Evolutionary conservation across 306 rosid species (phyloP), one percentile per base, ranked within the genome.

Genomic region (Oemleria cerasiformis): DNA sequence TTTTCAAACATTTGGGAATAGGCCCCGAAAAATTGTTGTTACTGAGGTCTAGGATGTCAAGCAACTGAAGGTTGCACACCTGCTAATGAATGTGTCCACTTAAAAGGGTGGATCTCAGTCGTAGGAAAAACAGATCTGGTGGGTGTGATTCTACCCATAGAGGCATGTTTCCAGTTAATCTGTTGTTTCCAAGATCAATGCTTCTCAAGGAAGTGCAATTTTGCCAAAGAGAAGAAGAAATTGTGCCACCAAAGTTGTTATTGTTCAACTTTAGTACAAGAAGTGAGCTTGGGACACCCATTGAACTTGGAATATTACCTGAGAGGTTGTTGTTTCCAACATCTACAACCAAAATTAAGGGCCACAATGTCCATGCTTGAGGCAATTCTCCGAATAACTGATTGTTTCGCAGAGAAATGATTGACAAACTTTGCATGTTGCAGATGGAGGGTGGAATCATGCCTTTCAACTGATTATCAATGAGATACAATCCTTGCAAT

Each of bases 311-410:
- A 2, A 63, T 23, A 10, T 42, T 63, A 14, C 50, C 19, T 4
- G 68, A 63, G 3, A 63, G 12, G 7, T 43, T 64, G 40, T 64
- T 64, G 54, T 64, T 1, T 6, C 30, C 51, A 7, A 64, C 40
- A 1, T 64, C 69, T 13, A 64, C 7, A 13, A 6, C 4, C 0
- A 0, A 0, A 0, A 64, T 21, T 5, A 1, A 0, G 3, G 5
- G 23, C 69, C 53, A 21, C 20, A 7, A 0, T 4, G 7, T 43
- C 69, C 69, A 43, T 42, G 36, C 54, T 20, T 0, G 3, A 1
- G 69, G 20, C 0, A 64, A 44, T 43, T 64, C 69, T 6, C 54
- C 38, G 0, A 20, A 19, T 6, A 41, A 40, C 0, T 9, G 25
- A 39, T 40, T 62, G 13, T 40, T 62, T 10, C 48, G 39, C 4